Evolutionary conservation across 2,329 filamentous ascomycete species (phyloP).

Genomic region (Conoideocrella luteorostrata): DNA sequence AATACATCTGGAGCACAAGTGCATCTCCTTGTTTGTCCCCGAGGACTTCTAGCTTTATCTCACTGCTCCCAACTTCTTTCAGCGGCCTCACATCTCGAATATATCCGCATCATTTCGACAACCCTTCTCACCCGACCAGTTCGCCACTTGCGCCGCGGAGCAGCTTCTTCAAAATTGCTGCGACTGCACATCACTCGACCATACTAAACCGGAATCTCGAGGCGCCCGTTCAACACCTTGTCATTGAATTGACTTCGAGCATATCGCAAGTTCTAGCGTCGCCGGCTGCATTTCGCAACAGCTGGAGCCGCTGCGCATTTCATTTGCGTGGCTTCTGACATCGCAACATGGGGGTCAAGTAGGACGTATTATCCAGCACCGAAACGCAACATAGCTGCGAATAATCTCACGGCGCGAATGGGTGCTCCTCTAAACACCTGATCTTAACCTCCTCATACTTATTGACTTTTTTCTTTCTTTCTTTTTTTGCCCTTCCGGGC

Average conservation of each 20-base stretch:
- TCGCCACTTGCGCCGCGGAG: neutral
- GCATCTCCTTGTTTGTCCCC: no score
- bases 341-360: constrained; percentile 15
- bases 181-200: neutral
- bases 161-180: neutral
- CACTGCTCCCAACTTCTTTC: neutral
- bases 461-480: constrained; percentile 13
- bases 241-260: constrained; percentile 4
- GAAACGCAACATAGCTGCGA: constrained; percentile 4
- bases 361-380: constrained; percentile 12
- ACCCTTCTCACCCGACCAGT: neutral
- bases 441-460: constrained; percentile 2
- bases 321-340: constrained; percentile 3
- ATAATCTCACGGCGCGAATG: constrained; percentile 19
- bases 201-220: neutral
- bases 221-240: constrained; percentile 2
- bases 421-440: constrained; percentile 11
- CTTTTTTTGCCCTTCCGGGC: constrained; percentile 20
- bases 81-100: neutral
- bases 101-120: neutral
- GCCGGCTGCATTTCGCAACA: constrained; percentile 4
- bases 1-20: neutral
- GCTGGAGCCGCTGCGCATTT: constrained; percentile 3
- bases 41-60: no score
- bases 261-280: constrained; percentile 5